Base-by-base conservation (phyloP, 2,329 filamentous ascomycete genomes). In the Penicillium brasilianum region DNA sequence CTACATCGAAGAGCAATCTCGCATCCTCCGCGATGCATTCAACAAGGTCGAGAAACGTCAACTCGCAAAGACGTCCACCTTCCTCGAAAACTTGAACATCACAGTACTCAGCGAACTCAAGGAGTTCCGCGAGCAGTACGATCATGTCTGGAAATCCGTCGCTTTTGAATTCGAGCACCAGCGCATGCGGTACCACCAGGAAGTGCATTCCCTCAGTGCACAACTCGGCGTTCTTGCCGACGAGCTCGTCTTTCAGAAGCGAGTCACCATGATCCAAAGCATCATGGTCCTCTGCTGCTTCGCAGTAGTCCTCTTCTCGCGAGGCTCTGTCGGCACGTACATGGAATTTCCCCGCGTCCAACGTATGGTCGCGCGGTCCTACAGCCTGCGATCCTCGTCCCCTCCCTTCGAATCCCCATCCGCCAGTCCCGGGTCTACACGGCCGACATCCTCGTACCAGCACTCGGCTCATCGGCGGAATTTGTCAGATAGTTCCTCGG, bases 1-100 rank as follows among this genome's bases (percentile, higher is more conserved):
- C 71, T 99, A 99, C 72, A 96, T 99, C 61, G 94, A 98, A 78
- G 93, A 97, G 61, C 95, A 98, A 75, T 97, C 94, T 4, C 90
- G 88, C 52, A 92, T 96, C 64, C 83, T 98, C 41, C 90, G 94
- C 50, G 92, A 97, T 66, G 92, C 92, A 0, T 91, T 97, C 64
- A 87, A 87, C 57, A 90, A 91, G 71, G 90, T 96, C 32, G 94
- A 98, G 76, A 93, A 93, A 69, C 88, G 90, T 57, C 95, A 98
- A 74, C 81, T 96, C 16, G 82, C 86, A n/a, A 95, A 94, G 72
- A 92, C 94, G 1, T 88, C 90, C 22, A 83, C 84, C 1, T 97
- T 97, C 72, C 83, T 98, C 14, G 87, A 92, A 62, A 87, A 87
- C 39, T 83, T 99, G n/a, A 99, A 99, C 75, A 84, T 83, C 50